phyloP scores from a whole-genome alignment of 805 yeast species.

The Lachancea kluyveri region DNA sequence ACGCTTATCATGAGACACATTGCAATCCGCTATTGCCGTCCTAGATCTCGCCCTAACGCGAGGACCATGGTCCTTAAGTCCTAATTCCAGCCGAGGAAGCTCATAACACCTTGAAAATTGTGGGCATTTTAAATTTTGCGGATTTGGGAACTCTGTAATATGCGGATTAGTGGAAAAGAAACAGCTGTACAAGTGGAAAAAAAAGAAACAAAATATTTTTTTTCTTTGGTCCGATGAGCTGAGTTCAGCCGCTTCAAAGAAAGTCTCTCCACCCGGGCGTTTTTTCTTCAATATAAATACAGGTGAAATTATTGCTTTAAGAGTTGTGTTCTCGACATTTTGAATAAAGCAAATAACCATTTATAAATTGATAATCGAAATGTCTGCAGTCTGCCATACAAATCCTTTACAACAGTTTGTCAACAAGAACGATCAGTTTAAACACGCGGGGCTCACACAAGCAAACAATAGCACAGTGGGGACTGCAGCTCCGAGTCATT shows the following conservation, averaged over 20 bases:
- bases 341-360: constrained; percentile 3
- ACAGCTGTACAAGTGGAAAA: too few relatives aligned
- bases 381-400: constrained; percentile 13
- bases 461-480: neutral
- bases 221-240: constrained; percentile 1
- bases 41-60: too few relatives aligned
- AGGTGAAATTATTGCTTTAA: constrained; percentile 1
- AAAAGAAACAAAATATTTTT: neutral
- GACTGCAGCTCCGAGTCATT: neutral
- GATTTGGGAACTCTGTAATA: too few relatives aligned
- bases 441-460: constrained; percentile 2
- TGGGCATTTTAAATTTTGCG: too few relatives aligned
- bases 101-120: too few relatives aligned
- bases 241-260: neutral
- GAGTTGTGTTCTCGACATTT: constrained; percentile 11
- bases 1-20: too few relatives aligned
- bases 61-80: too few relatives aligned
- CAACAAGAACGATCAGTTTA: constrained; percentile 11
- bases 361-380: neutral
- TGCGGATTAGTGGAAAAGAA: too few relatives aligned
- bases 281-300: neutral
- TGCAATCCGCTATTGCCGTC: too few relatives aligned
- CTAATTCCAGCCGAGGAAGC: too few relatives aligned
- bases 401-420: constrained; percentile 19
- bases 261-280: constrained; percentile 1